Evolutionary conservation across 2,329 filamentous ascomycete species (phyloP), one percentile per base, ranked within the genome.

Genomic region (Calonectria pseudoturangicola): DNA sequence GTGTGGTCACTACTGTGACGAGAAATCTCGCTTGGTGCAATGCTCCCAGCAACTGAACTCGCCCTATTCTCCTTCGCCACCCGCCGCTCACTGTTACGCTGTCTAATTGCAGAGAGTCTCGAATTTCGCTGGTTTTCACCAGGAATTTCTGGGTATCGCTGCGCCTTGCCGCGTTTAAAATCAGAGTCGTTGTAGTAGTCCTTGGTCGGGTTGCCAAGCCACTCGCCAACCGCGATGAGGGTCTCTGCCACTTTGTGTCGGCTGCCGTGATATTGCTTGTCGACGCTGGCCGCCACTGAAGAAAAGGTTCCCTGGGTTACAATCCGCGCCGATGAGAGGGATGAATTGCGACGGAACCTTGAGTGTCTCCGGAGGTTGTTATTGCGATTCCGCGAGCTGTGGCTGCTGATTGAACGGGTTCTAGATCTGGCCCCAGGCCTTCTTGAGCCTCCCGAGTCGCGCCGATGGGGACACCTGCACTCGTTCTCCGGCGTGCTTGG

Each of bases 91-190:
- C 18, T 45, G 13, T 43, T 39, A 12, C 56, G 54, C 16, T 51
- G 25, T 45, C 43, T 41, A 12, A 68, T 68, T 2, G 2, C 21
- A 8, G 4, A 2, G 5, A 68, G 45, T 6, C 18, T 4, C 3
- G 27, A 8, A 5, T 58, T 70, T 21, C 68, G 68, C 5, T 8
- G 2, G 8, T 8, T 3, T 74, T 92, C 90, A 2, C 89, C 91
- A 0, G 91, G 91, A 0, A 90, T 83, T 67, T 88, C 86, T 0
- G 91, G 91, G 60, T 87, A 92, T n/a, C 85, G 83, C n/a, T 81
- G 79, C 4, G 88, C 87, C 51, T 82, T 83, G 21, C 87, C 86
- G 4, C 81, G 81, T 60, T 85, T 85, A 75, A 90, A 91, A 1
- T 85, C 85, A 0, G 85, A 85, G 36, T 88, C 85, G 66, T 91